A percentile compares a stretch with the other conserved stretches of the same genome.
phyloP scores from a whole-genome alignment of 495 filamentous ascomycete species.

The Penicillium antarcticum region DNA sequence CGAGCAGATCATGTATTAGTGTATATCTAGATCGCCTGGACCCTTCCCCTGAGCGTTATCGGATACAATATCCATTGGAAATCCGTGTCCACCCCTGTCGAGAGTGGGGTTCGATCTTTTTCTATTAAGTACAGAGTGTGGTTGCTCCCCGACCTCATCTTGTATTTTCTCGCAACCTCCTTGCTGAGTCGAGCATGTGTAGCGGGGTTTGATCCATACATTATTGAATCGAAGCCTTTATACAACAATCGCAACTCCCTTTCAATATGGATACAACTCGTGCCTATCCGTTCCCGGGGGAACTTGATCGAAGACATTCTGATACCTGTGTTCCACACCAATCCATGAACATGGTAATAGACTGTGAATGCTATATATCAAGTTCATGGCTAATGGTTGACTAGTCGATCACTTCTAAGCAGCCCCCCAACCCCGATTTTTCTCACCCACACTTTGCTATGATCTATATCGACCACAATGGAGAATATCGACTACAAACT shows the following conservation, averaged over 20 bases:
- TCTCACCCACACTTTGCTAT: conserved; percentile 39
- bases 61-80: conserved; percentile 12
- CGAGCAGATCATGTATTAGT: conserved; percentile 2
- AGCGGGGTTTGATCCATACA: no score
- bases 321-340: conserved; percentile 15
- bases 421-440: conserved; percentile 15
- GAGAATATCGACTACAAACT: conserved; percentile 29
- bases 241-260: background rate
- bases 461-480: conserved; percentile 39
- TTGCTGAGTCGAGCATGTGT: background rate
- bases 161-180: background rate
- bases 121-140: background rate
- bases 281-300: conserved; percentile 6
- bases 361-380: background rate
- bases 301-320: conserved; percentile 25
- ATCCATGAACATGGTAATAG: conserved; percentile 14
- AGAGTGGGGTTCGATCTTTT: background rate
- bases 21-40: conserved; percentile 2
- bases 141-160: background rate
- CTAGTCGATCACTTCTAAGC: conserved; percentile 18
- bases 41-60: background rate
- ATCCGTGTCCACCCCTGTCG: background rate
- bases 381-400: background rate
- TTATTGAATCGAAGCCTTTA: no score
- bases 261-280: conserved; percentile 17